Evolutionary conservation across 2,329 filamentous ascomycete genomes (phyloP).

Genomic region (Cladosporium halotolerans): DNA sequence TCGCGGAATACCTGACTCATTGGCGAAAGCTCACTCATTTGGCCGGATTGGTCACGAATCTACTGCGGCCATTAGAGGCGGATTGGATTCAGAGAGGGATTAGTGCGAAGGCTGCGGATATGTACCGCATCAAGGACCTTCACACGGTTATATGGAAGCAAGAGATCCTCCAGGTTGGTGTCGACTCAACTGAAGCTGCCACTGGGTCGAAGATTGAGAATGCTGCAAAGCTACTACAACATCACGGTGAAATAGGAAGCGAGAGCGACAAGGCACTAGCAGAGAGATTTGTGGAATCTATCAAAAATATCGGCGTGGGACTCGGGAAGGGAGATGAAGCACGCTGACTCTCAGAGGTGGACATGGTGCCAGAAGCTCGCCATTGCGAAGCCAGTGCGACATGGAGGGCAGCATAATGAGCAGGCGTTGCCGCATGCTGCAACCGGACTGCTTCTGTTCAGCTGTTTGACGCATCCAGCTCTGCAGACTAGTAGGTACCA

Average conservation of each 20-base stretch:
- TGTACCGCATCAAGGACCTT: not conserved
- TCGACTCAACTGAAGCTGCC: not conserved
- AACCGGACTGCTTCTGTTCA: too few relatives aligned
- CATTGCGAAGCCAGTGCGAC: too few relatives aligned
- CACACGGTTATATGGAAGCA: not conserved
- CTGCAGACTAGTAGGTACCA: too few relatives aligned
- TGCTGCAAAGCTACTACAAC: not conserved
- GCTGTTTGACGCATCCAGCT: too few relatives aligned
- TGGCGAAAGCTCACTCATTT: not conserved
- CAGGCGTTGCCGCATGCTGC: too few relatives aligned
- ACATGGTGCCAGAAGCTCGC: too few relatives aligned
- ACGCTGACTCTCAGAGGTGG: too few relatives aligned
- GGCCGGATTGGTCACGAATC: not conserved
- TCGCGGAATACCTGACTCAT: not conserved
- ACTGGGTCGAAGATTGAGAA: not conserved
- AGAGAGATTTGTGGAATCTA: not conserved
- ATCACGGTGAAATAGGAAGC: not conserved
- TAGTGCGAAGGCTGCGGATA: not conserved
- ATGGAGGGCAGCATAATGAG: too few relatives aligned
- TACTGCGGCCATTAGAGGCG: not conserved
- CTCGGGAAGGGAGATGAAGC: too few relatives aligned
- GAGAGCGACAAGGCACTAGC: not conserved
- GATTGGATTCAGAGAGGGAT: not conserved
- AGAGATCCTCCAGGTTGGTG: not conserved
- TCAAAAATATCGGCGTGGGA: not conserved